Base-by-base conservation (phyloP, 2,329 filamentous ascomycete species). In the Neonectria punicea region DNA sequence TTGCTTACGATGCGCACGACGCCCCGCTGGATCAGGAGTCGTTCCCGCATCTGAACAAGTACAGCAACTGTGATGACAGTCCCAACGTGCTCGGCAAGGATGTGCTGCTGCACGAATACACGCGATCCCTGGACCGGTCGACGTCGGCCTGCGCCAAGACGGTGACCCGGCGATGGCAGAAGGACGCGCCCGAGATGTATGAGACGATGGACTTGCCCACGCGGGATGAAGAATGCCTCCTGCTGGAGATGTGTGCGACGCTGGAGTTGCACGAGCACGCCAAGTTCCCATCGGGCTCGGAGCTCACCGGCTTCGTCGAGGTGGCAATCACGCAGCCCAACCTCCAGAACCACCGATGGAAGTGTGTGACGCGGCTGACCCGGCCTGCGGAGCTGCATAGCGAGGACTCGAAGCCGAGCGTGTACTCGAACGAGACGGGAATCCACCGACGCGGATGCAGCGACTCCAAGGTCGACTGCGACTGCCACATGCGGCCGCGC, bases 181-280 rank as follows among this genome's bases (percentile, higher is more conserved):
- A 83, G 57, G 83, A 84, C 53, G 89, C 89, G 61, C 87, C 88
- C 0, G 82, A 84, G 56, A 83, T 90, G 65, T 81, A 84, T 67
- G 82, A 85, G 54, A 81, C 83, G 39, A 82, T 90, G 4, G 80
- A 86, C 58, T 77, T 82, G 2, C 80, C 83, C 10, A 77, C 81
- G 2, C 80, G 83, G 10, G 83, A 86, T 34, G 82, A 87, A 68
- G 80, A 83, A 22, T 84, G 84, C 41, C 86, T 87, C 64, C 84
- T 90, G 39, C 80, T 90, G 66, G 87, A 90, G 78, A 87, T 90
- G 80, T 87, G 89, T 66, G 83, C 86, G 5, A 87, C 87, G 1
- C 81, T 91, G 7, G 85, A 89, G 66, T 77, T 90, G 2, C 86
- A 88, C 73, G 82, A 87, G 67, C 84, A 84, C 50, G 83, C 83